These are phyloP conservation scores for Monosporozyma solicola DNA, from an alignment of 805 yeast species.

Conservation along the genomic window DNA sequence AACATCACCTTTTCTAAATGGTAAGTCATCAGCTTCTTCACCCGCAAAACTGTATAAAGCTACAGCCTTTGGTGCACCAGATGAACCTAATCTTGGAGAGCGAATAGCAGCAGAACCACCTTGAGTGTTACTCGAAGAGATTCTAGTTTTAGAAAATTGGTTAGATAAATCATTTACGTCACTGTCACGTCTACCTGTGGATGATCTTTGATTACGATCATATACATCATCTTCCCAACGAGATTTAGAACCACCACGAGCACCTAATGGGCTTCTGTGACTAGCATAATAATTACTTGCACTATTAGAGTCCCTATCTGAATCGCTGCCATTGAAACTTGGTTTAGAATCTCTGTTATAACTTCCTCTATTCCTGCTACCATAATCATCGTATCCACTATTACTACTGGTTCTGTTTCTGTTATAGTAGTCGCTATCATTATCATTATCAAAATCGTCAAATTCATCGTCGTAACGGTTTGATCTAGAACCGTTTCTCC, in stretches of 20 bases:
- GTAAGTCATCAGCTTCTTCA: constrained; percentile 86
- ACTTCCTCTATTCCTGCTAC: constrained; percentile 2
- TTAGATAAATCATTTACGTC: constrained; percentile 34
- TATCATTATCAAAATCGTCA: constrained; percentile 18
- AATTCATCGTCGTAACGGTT: constrained; percentile 19
- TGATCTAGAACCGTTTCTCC: constrained; percentile 7
- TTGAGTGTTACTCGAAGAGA: constrained; percentile 30
- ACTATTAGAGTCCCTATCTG: constrained; percentile 29
- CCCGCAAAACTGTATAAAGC: constrained; percentile 87
- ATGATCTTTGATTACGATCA: constrained; percentile 34
- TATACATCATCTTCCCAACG: constrained; percentile 87
- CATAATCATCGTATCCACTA: constrained; percentile 5
- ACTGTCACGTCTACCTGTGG: background rate
- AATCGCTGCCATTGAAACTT: constrained; percentile 6
- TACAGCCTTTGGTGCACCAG: constrained; percentile 63
- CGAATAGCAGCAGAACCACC: constrained; percentile 3
- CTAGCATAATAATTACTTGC: constrained; percentile 35
- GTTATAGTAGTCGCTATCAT: constrained; percentile 19
- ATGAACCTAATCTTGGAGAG: constrained; percentile 8
- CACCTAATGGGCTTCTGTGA: constrained; percentile 15
- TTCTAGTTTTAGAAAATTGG: constrained; percentile 30
- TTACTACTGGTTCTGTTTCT: constrained; percentile 12
- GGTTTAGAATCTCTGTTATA: constrained; percentile 7
- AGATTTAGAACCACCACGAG: constrained; percentile 27
- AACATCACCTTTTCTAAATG: constrained; percentile 91